Base-by-base conservation (phyloP, 495 filamentous ascomycete species). In the Podospora pseudocomata region DNA sequence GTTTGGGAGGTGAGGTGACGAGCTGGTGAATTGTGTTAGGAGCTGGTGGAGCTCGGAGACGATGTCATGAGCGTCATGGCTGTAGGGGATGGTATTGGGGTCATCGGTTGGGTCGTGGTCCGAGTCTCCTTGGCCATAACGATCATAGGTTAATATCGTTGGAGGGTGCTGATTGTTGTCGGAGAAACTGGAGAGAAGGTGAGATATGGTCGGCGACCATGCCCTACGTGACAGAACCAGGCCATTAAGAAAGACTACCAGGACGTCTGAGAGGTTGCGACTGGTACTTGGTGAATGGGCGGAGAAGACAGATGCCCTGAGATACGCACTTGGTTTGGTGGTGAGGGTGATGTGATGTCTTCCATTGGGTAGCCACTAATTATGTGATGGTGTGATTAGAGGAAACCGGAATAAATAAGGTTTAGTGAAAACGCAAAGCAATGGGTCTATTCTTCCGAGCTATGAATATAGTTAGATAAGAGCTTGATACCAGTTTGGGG, bases 241-340 rank as follows among this genome's bases (percentile, higher is more conserved):
- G 16, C 88, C 88, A 70, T 90, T 91, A 58, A 90, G 76, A 70
- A 88, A 90, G 64, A 91, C 83, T 59, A 89, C 67, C 23, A 89
- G 80, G n/a, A 72, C 72, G 23, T 70, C 61, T 15, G 75, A 67
- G 39, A 74, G 57, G 55, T 67, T 68, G 28, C 65, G 71, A 28
- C 26, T 7, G 27, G 4, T 23, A n/a, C 39, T 19, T 6, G 63
- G 23, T 26, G 67, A 30, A 3, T 19, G 39, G 56, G 72, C 69
- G n/a, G 59, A 49, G 30, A 39, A 55, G 54, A 68, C 58, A 1
- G 75, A 73, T 16, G 74, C 57, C 18, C 61, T 26, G 0, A 77
- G 72, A 13, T 70, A 23, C 6, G 70, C 74, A 5, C 65, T 55
- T 3, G 75, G 74, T 56, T 77, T 77, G 69, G 57, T 67, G 59